These are phyloP conservation scores for Xerocomellus dryophilus DNA, from an alignment of 768 basidiomycete species.

Conservation along the genomic window DNA sequence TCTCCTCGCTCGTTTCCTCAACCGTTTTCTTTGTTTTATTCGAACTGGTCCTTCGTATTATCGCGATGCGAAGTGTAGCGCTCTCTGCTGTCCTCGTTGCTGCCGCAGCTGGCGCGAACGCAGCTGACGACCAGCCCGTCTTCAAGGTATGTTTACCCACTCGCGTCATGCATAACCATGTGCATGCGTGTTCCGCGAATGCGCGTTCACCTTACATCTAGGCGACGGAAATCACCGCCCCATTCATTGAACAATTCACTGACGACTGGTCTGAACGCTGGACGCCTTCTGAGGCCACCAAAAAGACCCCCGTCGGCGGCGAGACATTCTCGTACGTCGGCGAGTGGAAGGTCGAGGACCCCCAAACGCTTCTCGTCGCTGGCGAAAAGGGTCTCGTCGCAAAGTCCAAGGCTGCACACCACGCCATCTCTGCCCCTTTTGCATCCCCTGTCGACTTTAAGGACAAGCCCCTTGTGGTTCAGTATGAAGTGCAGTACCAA, in stretches of 20 bases:
- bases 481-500: conserved; percentile 99
- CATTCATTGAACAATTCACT: conserved; percentile 96
- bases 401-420: conserved; percentile 96
- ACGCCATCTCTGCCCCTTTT: conserved; percentile 97
- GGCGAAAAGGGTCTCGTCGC: conserved; percentile 93
- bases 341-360: conserved; percentile 94
- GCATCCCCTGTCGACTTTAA: conserved; percentile 71
- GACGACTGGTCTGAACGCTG: conserved; percentile 88
- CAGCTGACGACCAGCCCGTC: conserved; percentile 57
- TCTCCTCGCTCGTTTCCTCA: conserved; percentile 36
- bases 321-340: conserved; percentile 98
- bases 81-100: conserved; percentile 69
- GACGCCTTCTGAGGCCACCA: conserved; percentile 96
- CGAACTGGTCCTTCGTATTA: conserved; percentile 66
- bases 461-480: conserved; percentile 85
- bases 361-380: conserved; percentile 67
- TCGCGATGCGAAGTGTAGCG: conserved; percentile 80
- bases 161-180: neutral
- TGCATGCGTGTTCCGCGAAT: conserved; percentile 9
- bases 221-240: conserved; percentile 77
- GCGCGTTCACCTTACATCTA: conserved; percentile 29
- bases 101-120: conserved; percentile 61
- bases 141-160: conserved; percentile 56
- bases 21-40: conserved; percentile 30
- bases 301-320: conserved; percentile 93